Base-by-base conservation (phyloP, 2,329 filamentous ascomycete species). In the Pseudohalonectria lignicola region DNA sequence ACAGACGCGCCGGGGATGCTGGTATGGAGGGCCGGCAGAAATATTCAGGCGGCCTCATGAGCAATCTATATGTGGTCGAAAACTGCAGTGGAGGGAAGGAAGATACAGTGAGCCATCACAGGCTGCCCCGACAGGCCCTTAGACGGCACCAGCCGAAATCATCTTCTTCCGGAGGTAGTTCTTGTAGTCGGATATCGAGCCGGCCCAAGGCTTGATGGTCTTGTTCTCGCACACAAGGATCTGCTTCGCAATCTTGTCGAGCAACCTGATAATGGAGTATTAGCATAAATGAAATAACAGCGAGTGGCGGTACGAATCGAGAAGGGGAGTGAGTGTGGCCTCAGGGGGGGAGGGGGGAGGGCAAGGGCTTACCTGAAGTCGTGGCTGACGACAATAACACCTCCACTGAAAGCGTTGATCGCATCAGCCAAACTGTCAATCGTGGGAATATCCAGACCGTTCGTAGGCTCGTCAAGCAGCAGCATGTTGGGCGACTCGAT, bases 221-320 rank as follows among this genome's bases (percentile, higher is more conserved):
- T 88, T 87, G 79, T 98, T 87, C 69, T 98, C 92, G 66, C 93
- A 98, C 40, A 98, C 92, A 67, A 98, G 79, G 64, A 98, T 98
- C 63, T 98, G 86, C 76, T 98, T 98, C 52, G 92, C 92, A 61
- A 98, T 96, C 74, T 94, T 95, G 77, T 98, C 92, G 48, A 98
- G 79, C 55, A 98, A 72, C 72, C 90, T 93, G 41, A 29, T 20
- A 37, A 52, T 47, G 57, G 45, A 34, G 45, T 31, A 32, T 8
- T 29, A 20, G 16, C 31, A n/a, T n/a, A 3, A 26, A n/a, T 31
- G 3, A 16, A 25, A 18, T 20, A 15, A 13, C 3, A 4, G 31
- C 21, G 9, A 25, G 8, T 29, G 3, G 10, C 26, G 4, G 8
- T 13, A 13, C 8, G 19, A 37, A 11, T 9, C 9, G 7, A n/a